Conservation (phyloP, 306 rosid genomes). For the Begonia masoniana region DNA sequence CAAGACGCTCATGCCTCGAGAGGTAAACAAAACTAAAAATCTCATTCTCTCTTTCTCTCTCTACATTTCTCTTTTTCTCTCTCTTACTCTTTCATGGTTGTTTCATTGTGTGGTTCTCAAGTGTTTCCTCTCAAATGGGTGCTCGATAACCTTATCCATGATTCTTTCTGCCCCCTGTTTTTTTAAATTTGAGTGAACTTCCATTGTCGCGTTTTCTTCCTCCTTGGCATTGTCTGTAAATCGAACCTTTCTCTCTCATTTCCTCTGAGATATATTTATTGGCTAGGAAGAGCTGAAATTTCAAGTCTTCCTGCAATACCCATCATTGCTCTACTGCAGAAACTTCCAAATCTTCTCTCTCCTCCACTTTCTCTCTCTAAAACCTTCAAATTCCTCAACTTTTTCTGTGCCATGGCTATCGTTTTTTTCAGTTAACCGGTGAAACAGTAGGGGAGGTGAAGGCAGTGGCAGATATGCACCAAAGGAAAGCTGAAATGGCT, state of each 20-base stretch:
- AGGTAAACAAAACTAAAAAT: conserved; percentile 33
- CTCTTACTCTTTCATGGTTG: background rate
- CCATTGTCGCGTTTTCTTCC: conserved; percentile 22
- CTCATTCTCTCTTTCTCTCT: background rate
- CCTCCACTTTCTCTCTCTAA: background rate
- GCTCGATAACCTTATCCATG: conserved; percentile 1
- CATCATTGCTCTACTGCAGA: conserved; percentile 42
- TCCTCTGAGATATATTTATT: background rate
- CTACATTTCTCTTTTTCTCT: background rate
- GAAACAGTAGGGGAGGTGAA: background rate
- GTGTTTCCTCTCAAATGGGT: background rate
- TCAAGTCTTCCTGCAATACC: conserved; percentile 25
- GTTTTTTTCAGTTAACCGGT: conserved; percentile 1
- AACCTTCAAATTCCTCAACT: background rate
- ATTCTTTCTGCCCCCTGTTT: background rate
- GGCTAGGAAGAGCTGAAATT: conserved; percentile 16
- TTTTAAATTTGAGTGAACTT: background rate
- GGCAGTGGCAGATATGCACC: conserved; percentile 1
- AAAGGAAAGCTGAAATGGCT: background rate
- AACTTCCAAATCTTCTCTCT: conserved; percentile 4
- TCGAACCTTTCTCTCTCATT: conserved; percentile 10
- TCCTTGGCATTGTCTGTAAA: conserved; percentile 20
- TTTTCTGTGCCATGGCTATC: background rate
- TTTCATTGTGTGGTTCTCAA: background rate
- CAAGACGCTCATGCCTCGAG: conserved; percentile 99